Percentiles rank a stretch among this genome's conserved stretches.
Conservation (phyloP, 1,284 basidiomycete genomes). For the Tilletia horrida region DNA sequence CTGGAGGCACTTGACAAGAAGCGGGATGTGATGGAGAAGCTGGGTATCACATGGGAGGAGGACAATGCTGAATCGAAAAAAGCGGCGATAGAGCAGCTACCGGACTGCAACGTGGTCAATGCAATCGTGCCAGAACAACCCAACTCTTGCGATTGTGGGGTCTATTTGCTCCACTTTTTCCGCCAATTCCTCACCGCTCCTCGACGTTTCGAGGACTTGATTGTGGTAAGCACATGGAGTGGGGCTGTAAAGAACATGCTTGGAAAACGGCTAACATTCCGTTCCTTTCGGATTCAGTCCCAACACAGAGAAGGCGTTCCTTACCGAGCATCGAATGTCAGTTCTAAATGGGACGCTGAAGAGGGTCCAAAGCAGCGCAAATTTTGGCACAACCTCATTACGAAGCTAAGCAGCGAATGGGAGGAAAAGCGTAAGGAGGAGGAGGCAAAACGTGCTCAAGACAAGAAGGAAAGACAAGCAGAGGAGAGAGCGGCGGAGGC, state of each 20-base stretch:
- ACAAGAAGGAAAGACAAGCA: not conserved
- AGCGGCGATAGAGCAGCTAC: slow-evolving; percentile 23
- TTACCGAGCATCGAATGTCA: not conserved
- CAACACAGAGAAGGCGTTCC: slow-evolving; percentile 7
- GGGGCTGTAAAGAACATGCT: too few relatives aligned
- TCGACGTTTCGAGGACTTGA: slow-evolving; percentile 20
- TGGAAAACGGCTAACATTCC: not conserved
- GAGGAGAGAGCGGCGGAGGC: slow-evolving; percentile 1
- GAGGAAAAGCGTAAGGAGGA: slow-evolving; percentile 6
- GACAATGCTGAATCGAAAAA: not conserved
- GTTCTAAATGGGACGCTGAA: slow-evolving; percentile 29
- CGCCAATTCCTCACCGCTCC: slow-evolving; percentile 49
- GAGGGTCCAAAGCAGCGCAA: slow-evolving; percentile 29
- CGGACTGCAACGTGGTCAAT: slow-evolving; percentile 29
- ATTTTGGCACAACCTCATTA: slow-evolving; percentile 24
- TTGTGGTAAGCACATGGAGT: not conserved
- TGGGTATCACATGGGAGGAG: not conserved
- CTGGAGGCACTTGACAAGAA: slow-evolving; percentile 76
- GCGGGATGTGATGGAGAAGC: slow-evolving; percentile 55
- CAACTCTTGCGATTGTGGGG: slow-evolving; percentile 80
- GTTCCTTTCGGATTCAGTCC: not conserved
- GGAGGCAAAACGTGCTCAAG: not conserved
- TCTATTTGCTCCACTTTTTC: slow-evolving; percentile 50
- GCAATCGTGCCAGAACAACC: slow-evolving; percentile 65
- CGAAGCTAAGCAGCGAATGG: slow-evolving; percentile 27